phyloP scores from a whole-genome alignment of 441 rosid genomes.

The Aleurites moluccanus region DNA sequence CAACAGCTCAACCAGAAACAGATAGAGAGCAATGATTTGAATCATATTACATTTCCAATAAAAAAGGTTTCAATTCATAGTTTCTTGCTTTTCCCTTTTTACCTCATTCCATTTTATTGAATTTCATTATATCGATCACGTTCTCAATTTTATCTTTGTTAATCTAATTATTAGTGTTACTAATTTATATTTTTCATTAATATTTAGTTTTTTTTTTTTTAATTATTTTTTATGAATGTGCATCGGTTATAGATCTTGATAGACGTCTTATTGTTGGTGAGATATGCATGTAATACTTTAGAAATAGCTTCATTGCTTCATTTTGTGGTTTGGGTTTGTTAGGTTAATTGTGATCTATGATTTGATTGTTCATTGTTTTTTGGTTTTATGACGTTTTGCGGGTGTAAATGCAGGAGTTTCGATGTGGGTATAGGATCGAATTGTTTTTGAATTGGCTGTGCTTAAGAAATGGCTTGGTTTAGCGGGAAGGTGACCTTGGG shows the following conservation, averaged over 20 bases:
- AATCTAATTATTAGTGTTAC: neutral
- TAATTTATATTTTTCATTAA: neutral
- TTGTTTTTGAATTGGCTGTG: constrained; percentile 17
- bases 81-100: neutral
- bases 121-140: neutral
- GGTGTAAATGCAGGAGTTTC: constrained; percentile 34
- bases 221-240: neutral
- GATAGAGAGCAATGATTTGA: neutral
- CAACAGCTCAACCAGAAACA: neutral
- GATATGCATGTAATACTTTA: neutral
- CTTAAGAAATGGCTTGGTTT: constrained; percentile 87
- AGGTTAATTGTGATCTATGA: constrained; percentile 10
- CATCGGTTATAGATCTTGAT: neutral
- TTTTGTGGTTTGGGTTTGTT: neutral
- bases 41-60: neutral
- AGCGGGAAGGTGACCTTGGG: constrained; percentile 82
- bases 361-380: neutral
- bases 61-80: neutral
- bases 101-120: neutral
- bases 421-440: constrained; percentile 28
- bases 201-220: neutral
- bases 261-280: neutral
- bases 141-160: neutral
- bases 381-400: neutral
- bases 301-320: neutral